Percentiles rank a stretch among this genome's conserved stretches.
These are phyloP conservation scores for Alternaria viburni DNA, from an alignment of 2,329 filamentous ascomycete genomes.

Conservation along the genomic window DNA sequence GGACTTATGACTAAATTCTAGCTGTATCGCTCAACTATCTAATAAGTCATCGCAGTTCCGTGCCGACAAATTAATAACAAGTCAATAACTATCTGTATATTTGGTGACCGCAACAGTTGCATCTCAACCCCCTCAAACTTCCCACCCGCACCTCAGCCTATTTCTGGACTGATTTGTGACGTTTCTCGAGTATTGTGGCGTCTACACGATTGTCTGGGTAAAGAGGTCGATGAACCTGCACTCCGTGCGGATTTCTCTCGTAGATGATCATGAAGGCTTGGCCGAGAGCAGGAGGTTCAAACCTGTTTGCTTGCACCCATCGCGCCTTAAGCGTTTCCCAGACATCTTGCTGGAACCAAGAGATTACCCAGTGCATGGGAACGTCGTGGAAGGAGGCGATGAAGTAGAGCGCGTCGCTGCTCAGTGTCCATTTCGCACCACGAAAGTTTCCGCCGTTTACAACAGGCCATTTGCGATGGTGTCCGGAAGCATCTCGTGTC, in stretches of 20 bases:
- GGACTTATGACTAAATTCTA: neutral
- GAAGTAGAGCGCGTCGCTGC: neutral
- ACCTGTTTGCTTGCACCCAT: conserved; percentile 2
- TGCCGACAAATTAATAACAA: neutral
- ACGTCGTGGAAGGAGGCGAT: conserved; percentile 17
- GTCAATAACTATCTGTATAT: neutral
- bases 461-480: neutral
- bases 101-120: neutral
- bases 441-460: conserved; percentile 1
- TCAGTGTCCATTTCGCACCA: conserved; percentile 6
- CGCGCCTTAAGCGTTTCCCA: conserved; percentile 9
- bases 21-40: neutral
- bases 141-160: neutral
- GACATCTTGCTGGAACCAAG: conserved; percentile 21
- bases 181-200: neutral
- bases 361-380: conserved; percentile 19
- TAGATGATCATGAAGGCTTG: conserved; percentile 20
- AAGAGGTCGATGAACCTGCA: neutral
- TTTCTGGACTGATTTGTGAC: neutral
- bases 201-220: neutral
- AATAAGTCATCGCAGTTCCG: neutral
- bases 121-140: neutral
- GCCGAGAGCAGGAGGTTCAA: conserved; percentile 5
- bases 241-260: conserved; percentile 3
- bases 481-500: neutral